Conservation (phyloP, 1,284 basidiomycete species). For the Athelia sp. region DNA sequence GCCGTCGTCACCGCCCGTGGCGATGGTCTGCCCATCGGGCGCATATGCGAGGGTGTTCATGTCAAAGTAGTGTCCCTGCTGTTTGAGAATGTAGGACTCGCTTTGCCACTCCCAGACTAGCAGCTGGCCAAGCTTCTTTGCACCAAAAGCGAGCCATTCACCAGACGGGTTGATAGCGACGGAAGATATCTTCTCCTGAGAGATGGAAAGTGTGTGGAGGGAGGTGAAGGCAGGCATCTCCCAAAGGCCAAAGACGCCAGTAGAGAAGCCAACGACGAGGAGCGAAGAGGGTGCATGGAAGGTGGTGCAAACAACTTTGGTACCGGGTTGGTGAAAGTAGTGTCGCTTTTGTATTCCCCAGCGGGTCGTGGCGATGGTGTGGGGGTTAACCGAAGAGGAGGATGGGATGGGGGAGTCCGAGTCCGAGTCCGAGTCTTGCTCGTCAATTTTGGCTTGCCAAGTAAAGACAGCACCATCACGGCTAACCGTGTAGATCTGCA, state of each 20-base stretch:
- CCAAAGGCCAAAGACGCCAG: conserved; percentile 94
- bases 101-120: conserved; percentile 99
- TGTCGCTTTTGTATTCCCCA: conserved; percentile 91
- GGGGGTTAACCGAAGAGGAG: conserved; percentile 37
- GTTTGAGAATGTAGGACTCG: conserved; percentile 96
- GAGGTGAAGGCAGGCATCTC: conserved; percentile 91
- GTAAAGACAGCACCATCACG: conserved; percentile 95
- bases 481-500: conserved; percentile 83
- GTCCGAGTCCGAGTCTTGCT: conserved; percentile 56
- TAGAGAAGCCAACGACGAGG: conserved; percentile 92
- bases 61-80: conserved; percentile 98
- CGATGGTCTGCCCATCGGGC: conserved; percentile 90
- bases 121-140: conserved; percentile 90
- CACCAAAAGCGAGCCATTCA: conserved; percentile 99
- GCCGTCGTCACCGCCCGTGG: conserved; percentile 96
- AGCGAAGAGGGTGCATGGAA: conserved; percentile 87
- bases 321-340: conserved; percentile 89
- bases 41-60: conserved; percentile 96
- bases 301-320: conserved; percentile 86
- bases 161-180: conserved; percentile 91
- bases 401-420: conserved; percentile 51
- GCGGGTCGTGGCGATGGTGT: conserved; percentile 73
- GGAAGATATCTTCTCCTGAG: conserved; percentile 95
- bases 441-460: conserved; percentile 78
- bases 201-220: conserved; percentile 95